Evolutionary conservation across 768 basidiomycete species (phyloP), one percentile per base, ranked within the genome.

Genomic region (Hygrocybe punicea): DNA sequence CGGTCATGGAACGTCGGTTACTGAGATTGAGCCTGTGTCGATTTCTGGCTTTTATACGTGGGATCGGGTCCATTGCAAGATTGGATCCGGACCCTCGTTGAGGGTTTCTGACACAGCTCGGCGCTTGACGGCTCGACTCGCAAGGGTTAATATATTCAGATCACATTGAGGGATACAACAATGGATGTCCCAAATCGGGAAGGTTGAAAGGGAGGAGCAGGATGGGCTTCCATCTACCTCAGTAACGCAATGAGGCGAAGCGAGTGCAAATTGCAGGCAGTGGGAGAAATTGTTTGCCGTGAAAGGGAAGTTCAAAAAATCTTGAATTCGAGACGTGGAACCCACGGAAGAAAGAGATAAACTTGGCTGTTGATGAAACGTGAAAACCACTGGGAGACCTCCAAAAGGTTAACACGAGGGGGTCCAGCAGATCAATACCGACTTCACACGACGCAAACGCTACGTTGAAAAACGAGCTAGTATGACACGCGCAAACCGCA

Each of bases 151-250:
- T 79, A 77, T 78, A 80, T 73, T 65, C 73, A 70, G 67, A 69
- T 71, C 63, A 66, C 59, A 62, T 63, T 64, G 53, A 51, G 62
- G n/a, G 61, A 62, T 61, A 67, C 71, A 72, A 79, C 78, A 81
- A 81, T 76, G 76, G 77, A 71, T 67, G 66, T 62, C 71, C 79
- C 76, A 74, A 67, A 79, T 77, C 71, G 71, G 78, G 78, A 73
- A 81, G 69, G 75, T 76, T 78, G 65, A 79, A 81, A 77, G 76
- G 44, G 44, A 44, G 44, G 44, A 39, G 24, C 29, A 25, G 17
- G 29, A 45, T 42, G 53, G 53, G 23, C 42, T 46, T 55, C 42
- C 53, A 42, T 24, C n/a, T 17, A 42, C 53, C 53, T 40, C 25
- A 8, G 39, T 17, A 34, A 6, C 10, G 44, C 42, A 55, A 55